A percentile compares a stretch with the other conserved stretches of the same genome.
Evolutionary conservation across 2,329 filamentous ascomycete species (phyloP).

Genomic region (Fusarium nelsonii): DNA sequence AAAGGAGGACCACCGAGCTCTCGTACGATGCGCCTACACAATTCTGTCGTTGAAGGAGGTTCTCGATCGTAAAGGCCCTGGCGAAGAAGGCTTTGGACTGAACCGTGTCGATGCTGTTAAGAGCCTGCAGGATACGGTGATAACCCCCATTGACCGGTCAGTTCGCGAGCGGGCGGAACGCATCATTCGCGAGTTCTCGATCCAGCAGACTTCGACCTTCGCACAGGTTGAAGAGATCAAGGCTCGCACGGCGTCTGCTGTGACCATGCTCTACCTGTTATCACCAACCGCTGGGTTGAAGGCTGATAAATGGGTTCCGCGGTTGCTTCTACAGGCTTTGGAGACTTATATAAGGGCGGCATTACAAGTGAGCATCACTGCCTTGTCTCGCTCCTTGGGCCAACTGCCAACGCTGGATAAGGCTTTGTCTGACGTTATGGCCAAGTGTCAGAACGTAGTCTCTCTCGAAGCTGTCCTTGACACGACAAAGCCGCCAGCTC

Average conservation of each 20-base stretch:
- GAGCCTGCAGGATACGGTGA: slow-evolving; percentile 75
- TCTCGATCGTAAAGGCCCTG: slow-evolving; percentile 73
- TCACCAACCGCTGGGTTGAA: slow-evolving; percentile 72
- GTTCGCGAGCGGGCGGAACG: slow-evolving; percentile 82
- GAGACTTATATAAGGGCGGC: slow-evolving; percentile 86
- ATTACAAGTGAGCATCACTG: slow-evolving; percentile 81
- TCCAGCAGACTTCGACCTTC: slow-evolving; percentile 69
- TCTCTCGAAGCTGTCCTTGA: slow-evolving; percentile 84
- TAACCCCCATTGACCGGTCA: slow-evolving; percentile 78
- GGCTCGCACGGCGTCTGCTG: slow-evolving; percentile 77
- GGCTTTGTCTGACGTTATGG: slow-evolving; percentile 83
- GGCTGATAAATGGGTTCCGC: slow-evolving; percentile 71
- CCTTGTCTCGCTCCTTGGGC: slow-evolving; percentile 79
- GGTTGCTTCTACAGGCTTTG: slow-evolving; percentile 79
- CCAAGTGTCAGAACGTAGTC: slow-evolving; percentile 91
- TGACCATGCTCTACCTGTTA: slow-evolving; percentile 83
- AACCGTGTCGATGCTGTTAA: slow-evolving; percentile 78
- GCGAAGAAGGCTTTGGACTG: slow-evolving; percentile 82
- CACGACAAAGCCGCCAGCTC: slow-evolving; percentile 73
- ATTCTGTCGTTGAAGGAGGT: slow-evolving; percentile 81
- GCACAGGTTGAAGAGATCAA: slow-evolving; percentile 79
- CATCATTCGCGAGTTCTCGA: slow-evolving; percentile 84
- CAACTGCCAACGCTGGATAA: slow-evolving; percentile 86
- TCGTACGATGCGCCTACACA: slow-evolving; percentile 86
- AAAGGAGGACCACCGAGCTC: slow-evolving; percentile 79